phyloP scores from a whole-genome alignment of 2,329 filamentous ascomycete genomes.

The Pseudopyricularia cyperi region DNA sequence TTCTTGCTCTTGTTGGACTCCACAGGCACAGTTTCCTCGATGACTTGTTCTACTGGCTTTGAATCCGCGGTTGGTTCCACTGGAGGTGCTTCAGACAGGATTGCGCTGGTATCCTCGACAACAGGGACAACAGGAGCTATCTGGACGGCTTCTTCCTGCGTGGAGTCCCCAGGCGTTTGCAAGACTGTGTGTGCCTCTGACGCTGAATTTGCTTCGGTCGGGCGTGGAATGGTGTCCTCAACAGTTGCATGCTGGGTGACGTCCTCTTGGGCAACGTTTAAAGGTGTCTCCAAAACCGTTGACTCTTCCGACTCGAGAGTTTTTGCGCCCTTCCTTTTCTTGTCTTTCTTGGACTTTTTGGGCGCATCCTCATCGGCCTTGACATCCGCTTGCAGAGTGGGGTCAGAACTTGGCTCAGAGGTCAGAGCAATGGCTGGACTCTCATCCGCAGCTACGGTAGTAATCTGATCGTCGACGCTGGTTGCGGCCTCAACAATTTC shows the following conservation, averaged over 20 bases:
- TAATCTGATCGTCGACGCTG: not conserved
- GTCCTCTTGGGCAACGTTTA: not conserved
- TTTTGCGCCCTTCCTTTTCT: constrained; percentile 1
- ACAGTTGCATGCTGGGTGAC: not conserved
- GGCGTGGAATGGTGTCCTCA: too few species aligned
- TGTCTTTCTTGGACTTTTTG: constrained; percentile 13
- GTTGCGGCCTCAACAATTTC: not conserved
- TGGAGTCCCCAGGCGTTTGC: too few species aligned
- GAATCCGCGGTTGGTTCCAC: too few species aligned
- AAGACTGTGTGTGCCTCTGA: too few species aligned
- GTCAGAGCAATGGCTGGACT: not conserved
- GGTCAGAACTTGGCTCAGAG: not conserved
- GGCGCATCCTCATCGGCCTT: constrained; percentile 8
- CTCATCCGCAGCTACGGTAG: not conserved
- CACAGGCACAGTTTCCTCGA: constrained; percentile 11
- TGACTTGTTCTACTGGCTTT: constrained; percentile 7
- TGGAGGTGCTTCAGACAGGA: too few species aligned
- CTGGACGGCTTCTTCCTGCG: too few species aligned
- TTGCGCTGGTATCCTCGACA: too few species aligned
- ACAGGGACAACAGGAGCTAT: too few species aligned
- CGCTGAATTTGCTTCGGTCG: too few species aligned
- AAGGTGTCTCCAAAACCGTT: not conserved
- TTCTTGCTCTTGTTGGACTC: constrained; percentile 20
- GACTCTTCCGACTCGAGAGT: not conserved
- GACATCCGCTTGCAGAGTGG: not conserved